Percentiles rank a stretch among this genome's conserved stretches.
phyloP scores from a whole-genome alignment of 768 basidiomycete genomes.

The Plicaturopsis crispa region DNA sequence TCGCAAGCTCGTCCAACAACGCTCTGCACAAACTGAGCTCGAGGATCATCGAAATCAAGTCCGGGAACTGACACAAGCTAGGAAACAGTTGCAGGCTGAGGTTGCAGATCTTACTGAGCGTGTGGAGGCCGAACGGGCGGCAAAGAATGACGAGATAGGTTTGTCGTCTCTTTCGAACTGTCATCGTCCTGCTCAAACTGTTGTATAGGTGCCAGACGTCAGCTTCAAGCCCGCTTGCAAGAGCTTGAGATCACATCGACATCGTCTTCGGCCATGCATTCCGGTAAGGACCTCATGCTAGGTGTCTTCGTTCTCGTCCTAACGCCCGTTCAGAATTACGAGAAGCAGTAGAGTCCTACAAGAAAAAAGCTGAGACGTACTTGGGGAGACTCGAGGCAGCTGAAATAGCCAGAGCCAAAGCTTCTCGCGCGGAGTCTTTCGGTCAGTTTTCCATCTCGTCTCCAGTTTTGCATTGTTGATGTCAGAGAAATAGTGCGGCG shows the following conservation, averaged over 20 bases:
- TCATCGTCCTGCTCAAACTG: no score
- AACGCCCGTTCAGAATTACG: constrained; percentile 40
- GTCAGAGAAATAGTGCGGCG: constrained; percentile 41
- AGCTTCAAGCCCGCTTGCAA: constrained; percentile 51
- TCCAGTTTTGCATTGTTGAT: not conserved
- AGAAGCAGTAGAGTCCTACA: constrained; percentile 57
- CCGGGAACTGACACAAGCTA: constrained; percentile 47
- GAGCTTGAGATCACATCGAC: constrained; percentile 56
- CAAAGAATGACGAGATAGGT: constrained; percentile 58
- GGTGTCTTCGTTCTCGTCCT: constrained; percentile 1
- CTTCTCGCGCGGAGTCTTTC: constrained; percentile 54
- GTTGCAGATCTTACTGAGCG: constrained; percentile 45
- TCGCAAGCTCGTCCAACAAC: constrained; percentile 56
- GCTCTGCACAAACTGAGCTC: constrained; percentile 54
- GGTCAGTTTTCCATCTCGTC: constrained; percentile 28
- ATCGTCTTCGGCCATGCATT: constrained; percentile 50
- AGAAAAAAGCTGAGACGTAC: constrained; percentile 51
- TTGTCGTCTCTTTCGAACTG: constrained; percentile 9
- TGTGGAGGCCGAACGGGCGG: constrained; percentile 40
- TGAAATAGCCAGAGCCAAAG: constrained; percentile 61
- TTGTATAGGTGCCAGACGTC: constrained; percentile 44
- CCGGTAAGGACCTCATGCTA: constrained; percentile 30
- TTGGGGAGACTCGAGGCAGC: constrained; percentile 57
- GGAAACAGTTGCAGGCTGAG: constrained; percentile 53
- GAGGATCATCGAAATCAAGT: constrained; percentile 58